Evolutionary conservation across 345 rosid species (phyloP).

Genomic region (Odontarrhena argentea): DNA sequence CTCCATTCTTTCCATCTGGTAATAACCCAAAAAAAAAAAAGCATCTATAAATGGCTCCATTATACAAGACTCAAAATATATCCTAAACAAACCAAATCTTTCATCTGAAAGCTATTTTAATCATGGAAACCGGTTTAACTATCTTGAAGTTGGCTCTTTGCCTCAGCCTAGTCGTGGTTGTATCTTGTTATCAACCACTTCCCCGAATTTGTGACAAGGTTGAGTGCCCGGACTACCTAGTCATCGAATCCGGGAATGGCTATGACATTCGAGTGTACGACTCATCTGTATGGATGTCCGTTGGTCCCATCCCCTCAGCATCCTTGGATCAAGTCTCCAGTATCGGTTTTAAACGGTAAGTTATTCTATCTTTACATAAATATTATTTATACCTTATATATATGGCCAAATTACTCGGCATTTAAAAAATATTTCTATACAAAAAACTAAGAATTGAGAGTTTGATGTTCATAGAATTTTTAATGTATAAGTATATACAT

Average conservation of each 20-base stretch:
- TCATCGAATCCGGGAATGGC: conserved; percentile 9
- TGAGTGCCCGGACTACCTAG: conserved; percentile 30
- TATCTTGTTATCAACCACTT: conserved; percentile 15
- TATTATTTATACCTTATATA: no score
- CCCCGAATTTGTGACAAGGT: conserved; percentile 28
- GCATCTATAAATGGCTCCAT: no score
- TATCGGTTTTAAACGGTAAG: conserved; percentile 1
- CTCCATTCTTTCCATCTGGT: no score
- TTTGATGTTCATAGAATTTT: no score
- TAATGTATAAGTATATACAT: no score
- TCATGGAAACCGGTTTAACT: conserved; percentile 36
- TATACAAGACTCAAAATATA: no score
- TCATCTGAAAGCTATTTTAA: neutral
- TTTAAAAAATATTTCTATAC: no score
- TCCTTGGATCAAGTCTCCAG: conserved; percentile 32
- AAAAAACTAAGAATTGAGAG: no score
- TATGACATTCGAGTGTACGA: conserved; percentile 35
- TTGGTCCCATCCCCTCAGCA: conserved; percentile 5
- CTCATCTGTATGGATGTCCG: conserved; percentile 32
- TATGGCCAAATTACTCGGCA: no score
- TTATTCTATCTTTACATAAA: no score
- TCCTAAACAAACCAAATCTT: no score
- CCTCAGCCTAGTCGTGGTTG: conserved; percentile 33
- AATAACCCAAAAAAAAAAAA: no score
- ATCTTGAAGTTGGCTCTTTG: conserved; percentile 23